phyloP scores from a whole-genome alignment of 1,139 yeast genomes.

The Candida tetrigidarum region DNA sequence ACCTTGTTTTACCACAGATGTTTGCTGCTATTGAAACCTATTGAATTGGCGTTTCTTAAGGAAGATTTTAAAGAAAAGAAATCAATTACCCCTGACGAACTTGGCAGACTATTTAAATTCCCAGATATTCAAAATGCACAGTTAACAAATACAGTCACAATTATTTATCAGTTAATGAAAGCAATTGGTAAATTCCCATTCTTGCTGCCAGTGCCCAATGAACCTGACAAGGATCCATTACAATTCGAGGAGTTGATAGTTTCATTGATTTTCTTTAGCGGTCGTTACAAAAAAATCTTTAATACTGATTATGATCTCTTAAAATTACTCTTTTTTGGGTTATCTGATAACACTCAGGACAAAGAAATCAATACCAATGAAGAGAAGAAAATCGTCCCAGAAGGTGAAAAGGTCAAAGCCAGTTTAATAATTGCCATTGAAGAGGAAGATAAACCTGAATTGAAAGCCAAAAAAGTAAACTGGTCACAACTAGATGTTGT shows the following conservation, averaged over 20 bases:
- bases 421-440: conserved; percentile 14
- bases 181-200: conserved; percentile 39
- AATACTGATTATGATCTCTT: conserved; percentile 27
- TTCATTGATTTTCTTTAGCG: conserved; percentile 30
- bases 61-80: neutral
- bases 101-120: conserved; percentile 11
- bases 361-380: conserved; percentile 1
- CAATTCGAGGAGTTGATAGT: conserved; percentile 29
- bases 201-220: no score
- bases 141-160: conserved; percentile 14
- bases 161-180: conserved; percentile 29
- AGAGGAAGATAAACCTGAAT: conserved; percentile 19
- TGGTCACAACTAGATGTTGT: conserved; percentile 29
- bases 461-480: conserved; percentile 21
- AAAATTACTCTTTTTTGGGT: conserved; percentile 30
- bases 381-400: conserved; percentile 1
- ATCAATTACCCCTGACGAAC: conserved; percentile 4
- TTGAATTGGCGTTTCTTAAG: conserved; percentile 24
- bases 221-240: conserved; percentile 18
- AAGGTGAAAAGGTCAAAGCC: conserved; percentile 7
- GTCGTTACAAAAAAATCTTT: conserved; percentile 26
- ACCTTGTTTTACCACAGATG: conserved; percentile 26
- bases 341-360: neutral
- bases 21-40: conserved; percentile 24
- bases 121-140: conserved; percentile 1